A percentile compares a stretch with the other conserved stretches of the same genome.
Evolutionary conservation across 169 alveolate genomes (phyloP).

Genomic region (Plasmodium yoelii): DNA sequence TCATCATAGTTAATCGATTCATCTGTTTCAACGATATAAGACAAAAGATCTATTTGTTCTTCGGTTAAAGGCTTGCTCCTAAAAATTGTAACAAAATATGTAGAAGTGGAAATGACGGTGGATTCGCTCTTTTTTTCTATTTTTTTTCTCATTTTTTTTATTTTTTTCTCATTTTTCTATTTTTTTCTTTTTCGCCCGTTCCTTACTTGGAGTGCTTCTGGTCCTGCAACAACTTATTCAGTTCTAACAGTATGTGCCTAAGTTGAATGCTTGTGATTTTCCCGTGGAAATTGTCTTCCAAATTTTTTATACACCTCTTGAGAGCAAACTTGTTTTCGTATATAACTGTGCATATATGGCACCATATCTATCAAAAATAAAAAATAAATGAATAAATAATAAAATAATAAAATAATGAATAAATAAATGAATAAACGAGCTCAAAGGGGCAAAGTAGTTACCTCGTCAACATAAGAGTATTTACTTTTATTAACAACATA

Average conservation of each 20-base stretch:
- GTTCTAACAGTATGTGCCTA: constrained; percentile 74
- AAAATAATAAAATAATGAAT: too few relatives aligned
- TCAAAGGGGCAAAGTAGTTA: constrained; percentile 16
- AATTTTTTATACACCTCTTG: constrained; percentile 78
- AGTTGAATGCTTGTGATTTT: constrained; percentile 77
- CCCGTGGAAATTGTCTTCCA: constrained; percentile 79
- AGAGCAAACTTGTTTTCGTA: constrained; percentile 78
- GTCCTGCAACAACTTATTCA: constrained; percentile 74
- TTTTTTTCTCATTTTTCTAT: neutral
- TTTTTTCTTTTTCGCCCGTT: neutral
- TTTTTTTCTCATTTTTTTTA: too few relatives aligned
- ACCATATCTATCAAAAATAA: constrained; percentile 81
- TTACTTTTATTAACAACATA: constrained; percentile 89
- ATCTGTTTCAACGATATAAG: constrained; percentile 78
- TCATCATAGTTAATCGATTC: constrained; percentile 80
- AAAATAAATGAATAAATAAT: too few relatives aligned
- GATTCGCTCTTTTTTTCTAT: neutral
- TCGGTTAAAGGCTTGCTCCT: constrained; percentile 83
- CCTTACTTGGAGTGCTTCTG: constrained; percentile 18
- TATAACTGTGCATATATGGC: constrained; percentile 81
- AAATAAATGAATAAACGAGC: too few relatives aligned
- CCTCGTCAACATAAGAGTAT: constrained; percentile 90
- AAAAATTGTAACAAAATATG: constrained; percentile 1
- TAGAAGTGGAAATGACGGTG: neutral
- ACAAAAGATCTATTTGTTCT: constrained; percentile 81